Evolutionary conservation across 352 stramenopile genomes (phyloP), one percentile per base, ranked within the genome.

Genomic region (Plasmopara halstedii): DNA sequence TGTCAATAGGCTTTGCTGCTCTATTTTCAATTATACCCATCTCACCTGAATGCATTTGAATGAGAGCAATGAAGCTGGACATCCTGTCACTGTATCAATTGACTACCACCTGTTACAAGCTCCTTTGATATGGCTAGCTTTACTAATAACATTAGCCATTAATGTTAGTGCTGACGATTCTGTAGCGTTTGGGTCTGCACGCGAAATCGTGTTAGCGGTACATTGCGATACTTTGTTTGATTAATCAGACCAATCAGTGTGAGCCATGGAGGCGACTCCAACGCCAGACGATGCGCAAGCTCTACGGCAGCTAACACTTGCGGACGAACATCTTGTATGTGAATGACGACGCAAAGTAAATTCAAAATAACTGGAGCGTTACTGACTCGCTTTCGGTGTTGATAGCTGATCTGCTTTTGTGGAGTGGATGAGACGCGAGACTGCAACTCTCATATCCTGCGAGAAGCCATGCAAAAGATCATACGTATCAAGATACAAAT

Each of bases 401-500:
- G 31, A 18, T 34, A 81, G 67, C 58, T 81, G 52, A 62, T 81
- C 46, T 78, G 67, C 29, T 41, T 79, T n/a, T 70, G 62, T 23
- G 64, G 58, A 47, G 53, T 62, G 44, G 40, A 58, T 17, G 23
- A 20, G 20, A 42, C 60, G 36, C 37, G 47, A 19, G 64, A 74
- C 31, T 41, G 33, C 8, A 46, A 34, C 2, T 42, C 62, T 18
- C 26, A 35, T 50, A 39, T 55, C 23, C 48, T 76, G 9, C 42
- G 57, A 18, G 42, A 65, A 19, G 58, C 70, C n/a, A 26, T 82
- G 49, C 57, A 64, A 43, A 75, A 69, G 50, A 53, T 79, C 23
- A 40, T 67, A 17, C 53, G 51, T 35, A 70, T 82, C 32, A 82
- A 82, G 35, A 53, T 73, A 29, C 64, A 77, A 53, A 82, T 82